Evolutionary conservation across 2,329 filamentous ascomycete species (phyloP).

Genomic region (Endoconidiophora laricicola): DNA sequence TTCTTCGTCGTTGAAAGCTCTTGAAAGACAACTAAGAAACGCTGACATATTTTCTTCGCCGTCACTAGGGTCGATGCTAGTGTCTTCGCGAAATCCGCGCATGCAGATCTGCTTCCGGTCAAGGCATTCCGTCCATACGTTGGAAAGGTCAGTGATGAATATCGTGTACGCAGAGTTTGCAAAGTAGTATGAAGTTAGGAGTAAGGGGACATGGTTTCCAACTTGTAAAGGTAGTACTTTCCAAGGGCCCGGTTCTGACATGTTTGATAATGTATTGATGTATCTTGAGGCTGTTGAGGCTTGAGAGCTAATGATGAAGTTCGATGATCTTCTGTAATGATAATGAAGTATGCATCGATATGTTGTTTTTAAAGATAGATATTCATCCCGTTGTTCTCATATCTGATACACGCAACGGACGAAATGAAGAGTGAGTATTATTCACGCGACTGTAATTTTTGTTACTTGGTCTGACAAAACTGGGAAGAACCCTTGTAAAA

Average conservation of each 20-base stretch:
- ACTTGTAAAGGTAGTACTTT: slow-evolving; percentile 27
- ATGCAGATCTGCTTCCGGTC: slow-evolving; percentile 43
- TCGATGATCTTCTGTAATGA: too few relatives aligned
- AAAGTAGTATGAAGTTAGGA: slow-evolving; percentile 47
- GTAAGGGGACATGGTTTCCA: slow-evolving; percentile 33
- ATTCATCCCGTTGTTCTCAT: too few relatives aligned
- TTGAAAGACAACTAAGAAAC: slow-evolving; percentile 46
- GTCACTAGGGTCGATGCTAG: slow-evolving; percentile 57
- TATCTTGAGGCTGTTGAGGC: neutral
- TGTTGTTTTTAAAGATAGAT: too few relatives aligned
- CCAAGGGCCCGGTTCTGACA: slow-evolving; percentile 27
- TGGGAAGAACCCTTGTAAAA: too few relatives aligned
- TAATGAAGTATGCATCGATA: neutral
- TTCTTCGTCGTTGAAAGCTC: slow-evolving; percentile 31
- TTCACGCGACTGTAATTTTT: too few relatives aligned
- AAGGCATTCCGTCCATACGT: slow-evolving; percentile 55
- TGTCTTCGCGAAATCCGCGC: slow-evolving; percentile 44
- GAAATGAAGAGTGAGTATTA: too few relatives aligned
- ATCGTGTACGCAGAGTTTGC: slow-evolving; percentile 42
- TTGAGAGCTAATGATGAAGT: too few relatives aligned
- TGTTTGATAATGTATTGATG: slow-evolving; percentile 14
- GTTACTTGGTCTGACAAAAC: too few relatives aligned
- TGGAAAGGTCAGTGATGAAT: slow-evolving; percentile 53
- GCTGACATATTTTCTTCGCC: slow-evolving; percentile 49
- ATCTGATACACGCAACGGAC: too few relatives aligned